Evolutionary conservation across 2,329 filamentous ascomycete genomes (phyloP).

Genomic region (Sclerotinia borealis): DNA sequence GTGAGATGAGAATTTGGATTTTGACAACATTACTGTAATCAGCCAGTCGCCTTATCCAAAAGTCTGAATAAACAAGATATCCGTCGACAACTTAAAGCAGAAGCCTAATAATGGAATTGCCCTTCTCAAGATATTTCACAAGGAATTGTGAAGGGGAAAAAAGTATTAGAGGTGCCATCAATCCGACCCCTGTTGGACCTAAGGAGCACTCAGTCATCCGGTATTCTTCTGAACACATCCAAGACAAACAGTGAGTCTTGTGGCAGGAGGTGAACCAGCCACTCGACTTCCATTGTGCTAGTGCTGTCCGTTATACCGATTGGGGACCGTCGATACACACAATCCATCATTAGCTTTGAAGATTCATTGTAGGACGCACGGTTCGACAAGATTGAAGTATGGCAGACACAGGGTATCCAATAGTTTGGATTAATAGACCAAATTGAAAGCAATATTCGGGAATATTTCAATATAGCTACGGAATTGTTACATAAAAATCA

Average conservation of each 20-base stretch:
- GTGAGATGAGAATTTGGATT: neutral
- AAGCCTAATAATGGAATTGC: neutral
- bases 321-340: neutral
- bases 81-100: neutral
- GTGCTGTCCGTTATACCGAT: neutral
- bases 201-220: neutral
- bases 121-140: neutral
- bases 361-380: too few species aligned
- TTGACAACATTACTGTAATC: neutral
- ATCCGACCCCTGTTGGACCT: neutral
- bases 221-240: neutral
- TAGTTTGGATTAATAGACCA: neutral
- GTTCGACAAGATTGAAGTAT: neutral
- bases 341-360: neutral
- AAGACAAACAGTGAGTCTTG: neutral
- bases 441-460: too few species aligned
- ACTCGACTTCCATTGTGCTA: neutral
- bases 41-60: neutral
- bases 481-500: too few species aligned
- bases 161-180: neutral
- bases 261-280: neutral
- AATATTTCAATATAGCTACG: too few species aligned
- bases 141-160: neutral
- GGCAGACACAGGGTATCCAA: neutral
- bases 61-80: neutral